Evolutionary conservation across 495 filamentous ascomycete species (phyloP), one percentile per base, ranked within the genome.

Genomic region (Aspergillus nanangensis): DNA sequence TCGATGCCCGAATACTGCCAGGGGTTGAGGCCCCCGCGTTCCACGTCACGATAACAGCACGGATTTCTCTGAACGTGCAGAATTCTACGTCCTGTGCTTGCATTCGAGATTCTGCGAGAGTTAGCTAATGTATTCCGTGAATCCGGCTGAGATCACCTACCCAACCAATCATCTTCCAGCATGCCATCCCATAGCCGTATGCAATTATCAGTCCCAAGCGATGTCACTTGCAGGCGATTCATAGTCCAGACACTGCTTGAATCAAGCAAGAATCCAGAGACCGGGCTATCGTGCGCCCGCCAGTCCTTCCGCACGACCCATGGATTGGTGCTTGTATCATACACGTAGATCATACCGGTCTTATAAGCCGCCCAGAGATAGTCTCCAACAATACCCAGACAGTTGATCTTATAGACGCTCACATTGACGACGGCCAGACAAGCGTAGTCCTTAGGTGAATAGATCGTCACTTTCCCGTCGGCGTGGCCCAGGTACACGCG

Each of bases 231-330:
- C 32, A 85, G 70, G 13, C 88, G 81, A 52, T 92, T 90, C 49
- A 93, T 76, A 43, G 82, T 89, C 82, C 90, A 96, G 29, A 90
- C 79, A 62, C 88, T 90, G 38, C 88, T 87, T 4, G 75, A 73
- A 61, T 98, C 93, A 10, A 86, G 80, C 38, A 86, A 69, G 14
- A 98, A 78, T 38, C 79, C 79, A 32, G 83, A 77, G 3, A 95
- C 84, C 11, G 90, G 86, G 45, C 84, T 86, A 19, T 85, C 83
- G 63, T 96, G 91, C 23, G 90, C 92, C 50, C 81, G 79, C 92
- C 92, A 98, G 53, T 96, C 90, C 66, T 98, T 98, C 69, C 84
- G 84, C 11, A 92, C 82, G 5, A 70, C 77, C 93, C 93, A 98
- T 0, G 94, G 93, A 25, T 79, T 83, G 19, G 80, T 77, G 7